A percentile compares a stretch with the other conserved stretches of the same genome.
These are phyloP conservation scores for Neurospora africana DNA, from an alignment of 495 filamentous ascomycete species.

Conservation along the genomic window DNA sequence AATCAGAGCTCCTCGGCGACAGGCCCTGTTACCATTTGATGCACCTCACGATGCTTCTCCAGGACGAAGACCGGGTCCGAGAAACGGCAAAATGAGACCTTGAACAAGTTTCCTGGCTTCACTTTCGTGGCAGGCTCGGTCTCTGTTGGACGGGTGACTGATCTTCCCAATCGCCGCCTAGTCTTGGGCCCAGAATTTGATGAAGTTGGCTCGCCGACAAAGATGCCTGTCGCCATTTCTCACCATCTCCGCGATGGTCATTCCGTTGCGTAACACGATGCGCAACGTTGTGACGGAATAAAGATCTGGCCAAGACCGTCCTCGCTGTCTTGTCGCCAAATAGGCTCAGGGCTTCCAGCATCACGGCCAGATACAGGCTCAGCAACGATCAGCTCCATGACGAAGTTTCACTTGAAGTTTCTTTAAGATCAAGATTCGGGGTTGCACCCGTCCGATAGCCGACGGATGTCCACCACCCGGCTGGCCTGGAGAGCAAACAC, in stretches of 20 bases:
- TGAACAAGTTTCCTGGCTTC: background rate
- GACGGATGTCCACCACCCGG: background rate
- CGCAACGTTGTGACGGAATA: background rate
- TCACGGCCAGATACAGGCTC: background rate
- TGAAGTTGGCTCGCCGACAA: background rate
- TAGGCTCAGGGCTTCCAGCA: background rate
- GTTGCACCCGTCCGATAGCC: background rate
- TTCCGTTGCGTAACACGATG: background rate
- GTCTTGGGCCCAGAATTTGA: background rate
- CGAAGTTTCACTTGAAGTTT: background rate
- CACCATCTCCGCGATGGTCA: background rate
- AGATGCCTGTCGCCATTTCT: background rate
- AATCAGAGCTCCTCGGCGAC: background rate
- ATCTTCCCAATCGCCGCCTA: background rate
- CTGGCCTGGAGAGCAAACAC: background rate
- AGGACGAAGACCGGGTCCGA: background rate
- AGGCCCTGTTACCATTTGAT: background rate
- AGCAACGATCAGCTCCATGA: background rate
- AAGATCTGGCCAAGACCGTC: background rate
- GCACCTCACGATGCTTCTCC: background rate
- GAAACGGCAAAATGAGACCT: background rate
- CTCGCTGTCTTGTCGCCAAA: background rate
- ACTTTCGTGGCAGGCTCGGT: background rate
- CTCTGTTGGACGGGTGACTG: background rate
- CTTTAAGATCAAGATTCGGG: background rate